These are phyloP conservation scores for Plantago coronopus DNA, from an alignment of 305 asterid genomes.

Conservation along the genomic window DNA sequence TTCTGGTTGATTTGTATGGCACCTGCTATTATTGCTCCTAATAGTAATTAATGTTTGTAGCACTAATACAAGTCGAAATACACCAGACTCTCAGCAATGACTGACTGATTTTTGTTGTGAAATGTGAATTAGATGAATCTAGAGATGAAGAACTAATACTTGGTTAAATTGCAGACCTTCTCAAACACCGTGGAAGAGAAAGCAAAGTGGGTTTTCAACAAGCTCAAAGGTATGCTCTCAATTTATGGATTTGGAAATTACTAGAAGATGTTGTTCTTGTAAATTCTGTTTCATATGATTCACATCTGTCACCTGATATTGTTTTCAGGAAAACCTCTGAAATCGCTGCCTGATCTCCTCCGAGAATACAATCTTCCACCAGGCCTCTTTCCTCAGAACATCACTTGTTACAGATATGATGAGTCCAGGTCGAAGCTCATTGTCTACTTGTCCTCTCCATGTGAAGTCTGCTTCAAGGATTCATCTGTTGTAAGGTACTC, in stretches of 20 bases:
- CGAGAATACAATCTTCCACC: conserved; percentile 75
- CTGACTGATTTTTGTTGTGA: background rate
- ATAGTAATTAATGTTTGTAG: too few relatives aligned
- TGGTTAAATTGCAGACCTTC: conserved; percentile 47
- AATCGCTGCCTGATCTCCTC: conserved; percentile 63
- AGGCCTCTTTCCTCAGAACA: conserved; percentile 80
- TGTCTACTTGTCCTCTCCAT: conserved; percentile 60
- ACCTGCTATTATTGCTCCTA: too few relatives aligned
- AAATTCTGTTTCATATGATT: background rate
- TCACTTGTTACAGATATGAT: conserved; percentile 71
- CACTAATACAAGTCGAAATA: too few relatives aligned
- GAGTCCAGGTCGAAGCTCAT: conserved; percentile 54
- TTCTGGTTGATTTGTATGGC: too few relatives aligned
- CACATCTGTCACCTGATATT: background rate
- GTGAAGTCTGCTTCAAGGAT: conserved; percentile 85
- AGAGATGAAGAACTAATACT: background rate
- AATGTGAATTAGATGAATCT: background rate
- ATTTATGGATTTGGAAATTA: background rate
- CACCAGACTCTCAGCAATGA: too few relatives aligned
- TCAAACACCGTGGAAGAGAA: conserved; percentile 86
- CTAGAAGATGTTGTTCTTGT: background rate
- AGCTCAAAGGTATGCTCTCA: conserved; percentile 64
- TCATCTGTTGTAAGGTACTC: conserved; percentile 61
- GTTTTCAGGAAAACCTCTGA: conserved; percentile 59
- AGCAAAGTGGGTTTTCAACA: conserved; percentile 94